These are phyloP conservation scores for Nicotiana attenuata DNA, from an alignment of 257 asterid species.

Conservation along the genomic window DNA sequence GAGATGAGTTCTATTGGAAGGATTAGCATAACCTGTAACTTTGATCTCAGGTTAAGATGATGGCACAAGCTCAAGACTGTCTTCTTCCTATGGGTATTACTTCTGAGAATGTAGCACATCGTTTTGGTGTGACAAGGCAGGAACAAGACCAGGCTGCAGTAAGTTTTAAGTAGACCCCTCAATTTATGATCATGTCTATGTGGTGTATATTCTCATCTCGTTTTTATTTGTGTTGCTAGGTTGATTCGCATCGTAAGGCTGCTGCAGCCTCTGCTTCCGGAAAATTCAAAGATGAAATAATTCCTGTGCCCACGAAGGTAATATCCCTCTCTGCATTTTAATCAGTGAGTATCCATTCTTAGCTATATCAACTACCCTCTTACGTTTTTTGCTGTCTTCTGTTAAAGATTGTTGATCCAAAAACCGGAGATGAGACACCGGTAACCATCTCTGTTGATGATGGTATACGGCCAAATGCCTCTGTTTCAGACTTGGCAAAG, in stretches of 20 bases:
- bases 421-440: constrained; percentile 85
- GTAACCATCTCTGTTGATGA: constrained; percentile 87
- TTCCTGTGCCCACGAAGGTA: constrained; percentile 88
- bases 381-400: neutral
- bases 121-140: constrained; percentile 85
- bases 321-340: neutral
- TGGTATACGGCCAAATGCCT: constrained; percentile 76
- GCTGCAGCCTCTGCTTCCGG: constrained; percentile 98
- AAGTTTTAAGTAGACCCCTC: constrained; percentile 35
- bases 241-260: constrained; percentile 91
- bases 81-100: constrained; percentile 98
- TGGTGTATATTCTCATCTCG: neutral
- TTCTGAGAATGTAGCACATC: constrained; percentile 95
- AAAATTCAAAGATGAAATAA: constrained; percentile 86
- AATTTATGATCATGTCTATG: neutral
- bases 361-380: neutral
- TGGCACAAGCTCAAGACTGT: constrained; percentile 90
- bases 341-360: neutral
- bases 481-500: constrained; percentile 61
- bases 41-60: constrained; percentile 53
- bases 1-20: neutral
- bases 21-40: neutral
- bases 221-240: constrained; percentile 37
- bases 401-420: constrained; percentile 86
- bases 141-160: constrained; percentile 99